A percentile compares a stretch with the other conserved stretches of the same genome.
Conservation (phyloP, 768 basidiomycete genomes). For the Suillus subalutaceus region DNA sequence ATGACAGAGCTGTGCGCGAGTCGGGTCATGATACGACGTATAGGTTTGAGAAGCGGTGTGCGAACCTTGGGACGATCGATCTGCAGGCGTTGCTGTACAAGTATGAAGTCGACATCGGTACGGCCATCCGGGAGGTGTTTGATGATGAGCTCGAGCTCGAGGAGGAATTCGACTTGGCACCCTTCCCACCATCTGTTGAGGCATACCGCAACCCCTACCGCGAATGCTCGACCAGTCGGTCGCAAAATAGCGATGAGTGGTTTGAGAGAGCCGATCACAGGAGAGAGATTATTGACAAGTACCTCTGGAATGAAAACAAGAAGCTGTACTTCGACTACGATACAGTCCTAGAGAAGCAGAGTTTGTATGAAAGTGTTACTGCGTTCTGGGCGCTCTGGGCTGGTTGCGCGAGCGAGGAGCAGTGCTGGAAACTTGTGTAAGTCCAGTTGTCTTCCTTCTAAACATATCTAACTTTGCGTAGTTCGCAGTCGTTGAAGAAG, state of each 20-base stretch:
- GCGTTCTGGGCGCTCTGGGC: conserved; percentile 97
- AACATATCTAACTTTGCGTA: conserved; percentile 36
- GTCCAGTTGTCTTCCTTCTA: conserved; percentile 34
- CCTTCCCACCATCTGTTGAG: conserved; percentile 85
- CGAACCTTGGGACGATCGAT: conserved; percentile 95
- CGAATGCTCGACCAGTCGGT: conserved; percentile 58
- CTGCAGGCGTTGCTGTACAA: conserved; percentile 96
- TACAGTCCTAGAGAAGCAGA: conserved; percentile 87
- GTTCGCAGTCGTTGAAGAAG: conserved; percentile 86
- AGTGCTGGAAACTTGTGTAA: conserved; percentile 91
- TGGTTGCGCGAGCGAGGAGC: conserved; percentile 94
- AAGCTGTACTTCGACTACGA: conserved; percentile 97
- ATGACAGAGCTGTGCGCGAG: conserved; percentile 95
- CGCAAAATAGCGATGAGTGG: conserved; percentile 89
- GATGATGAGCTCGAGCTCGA: conserved; percentile 90
- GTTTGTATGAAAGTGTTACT: conserved; percentile 96
- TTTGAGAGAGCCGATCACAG: conserved; percentile 86
- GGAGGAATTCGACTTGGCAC: conserved; percentile 87
- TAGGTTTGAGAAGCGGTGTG: conserved; percentile 96
- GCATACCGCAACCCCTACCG: conserved; percentile 65
- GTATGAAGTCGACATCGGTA: conserved; percentile 98
- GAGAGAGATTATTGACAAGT: conserved; percentile 83
- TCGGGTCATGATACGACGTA: conserved; percentile 97
- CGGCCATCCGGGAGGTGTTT: conserved; percentile 93
- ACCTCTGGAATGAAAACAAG: conserved; percentile 97